Percentiles rank a stretch among this genome's conserved stretches.
phyloP scores from a whole-genome alignment of 2,329 filamentous ascomycete species.

The Clarireedia hainanense region DNA sequence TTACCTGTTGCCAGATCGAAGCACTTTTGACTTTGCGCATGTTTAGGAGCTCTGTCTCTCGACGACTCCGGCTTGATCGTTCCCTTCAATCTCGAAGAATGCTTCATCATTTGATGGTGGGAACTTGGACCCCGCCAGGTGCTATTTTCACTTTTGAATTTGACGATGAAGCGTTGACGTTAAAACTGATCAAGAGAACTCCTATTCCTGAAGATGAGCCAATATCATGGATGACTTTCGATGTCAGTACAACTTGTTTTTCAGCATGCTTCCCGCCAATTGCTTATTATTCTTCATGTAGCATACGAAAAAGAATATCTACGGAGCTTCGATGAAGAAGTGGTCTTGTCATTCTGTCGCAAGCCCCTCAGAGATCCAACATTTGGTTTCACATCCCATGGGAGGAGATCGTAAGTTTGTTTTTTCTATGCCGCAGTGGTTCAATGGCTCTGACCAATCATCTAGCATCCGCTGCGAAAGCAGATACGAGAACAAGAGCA shows the following conservation, averaged over 20 bases:
- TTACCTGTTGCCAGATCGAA: not conserved
- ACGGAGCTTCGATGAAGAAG: slow-evolving; percentile 88
- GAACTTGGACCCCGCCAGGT: slow-evolving; percentile 83
- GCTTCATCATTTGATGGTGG: slow-evolving; percentile 87
- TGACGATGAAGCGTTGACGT: slow-evolving; percentile 69
- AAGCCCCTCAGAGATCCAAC: slow-evolving; percentile 66
- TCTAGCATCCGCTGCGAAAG: slow-evolving; percentile 53
- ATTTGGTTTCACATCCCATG: slow-evolving; percentile 67
- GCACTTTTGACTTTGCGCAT: not conserved
- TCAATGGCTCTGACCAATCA: slow-evolving; percentile 4
- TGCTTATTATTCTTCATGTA: slow-evolving; percentile 29
- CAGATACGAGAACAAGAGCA: slow-evolving; percentile 73
- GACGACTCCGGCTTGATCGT: not conserved
- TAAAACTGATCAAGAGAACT: slow-evolving; percentile 72
- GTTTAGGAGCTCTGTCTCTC: not conserved
- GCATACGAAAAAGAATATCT: slow-evolving; percentile 77
- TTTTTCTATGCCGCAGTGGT: not conserved
- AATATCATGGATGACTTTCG: slow-evolving; percentile 91
- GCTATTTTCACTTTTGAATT: slow-evolving; percentile 87
- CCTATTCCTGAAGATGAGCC: slow-evolving; percentile 76
- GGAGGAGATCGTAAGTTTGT: slow-evolving; percentile 59
- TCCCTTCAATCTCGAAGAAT: slow-evolving; percentile 39
- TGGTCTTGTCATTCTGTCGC: slow-evolving; percentile 78
- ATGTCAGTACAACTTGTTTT: slow-evolving; percentile 45
- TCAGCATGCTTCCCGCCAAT: slow-evolving; percentile 12